Percentiles rank a stretch among this genome's conserved stretches.
phyloP scores from a whole-genome alignment of 257 asterid genomes.

The Datura wrightii region DNA sequence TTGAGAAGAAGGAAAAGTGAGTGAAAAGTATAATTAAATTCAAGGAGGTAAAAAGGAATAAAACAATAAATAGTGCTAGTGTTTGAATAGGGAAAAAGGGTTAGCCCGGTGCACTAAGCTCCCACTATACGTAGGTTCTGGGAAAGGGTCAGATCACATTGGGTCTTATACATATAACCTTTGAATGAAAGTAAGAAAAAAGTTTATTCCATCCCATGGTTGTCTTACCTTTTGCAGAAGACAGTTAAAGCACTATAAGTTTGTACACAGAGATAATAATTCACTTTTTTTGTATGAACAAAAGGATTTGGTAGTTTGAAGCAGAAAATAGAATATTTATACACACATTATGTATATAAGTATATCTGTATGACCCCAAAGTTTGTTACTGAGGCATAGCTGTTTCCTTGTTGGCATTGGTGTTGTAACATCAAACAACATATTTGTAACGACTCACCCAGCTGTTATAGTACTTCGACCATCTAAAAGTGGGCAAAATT shows the following conservation, averaged over 20 bases:
- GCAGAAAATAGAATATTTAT: slow-evolving; percentile 1
- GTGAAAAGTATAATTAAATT: not conserved
- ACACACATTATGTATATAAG: not conserved
- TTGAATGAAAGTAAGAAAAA: slow-evolving; percentile 3
- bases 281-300: not conserved
- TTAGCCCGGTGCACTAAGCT: not conserved
- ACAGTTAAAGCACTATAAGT: slow-evolving; percentile 19
- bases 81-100: not conserved
- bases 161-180: not conserved
- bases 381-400: slow-evolving; percentile 13
- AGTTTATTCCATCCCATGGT: not conserved
- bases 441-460: not conserved
- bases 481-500: too few species aligned
- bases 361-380: not conserved
- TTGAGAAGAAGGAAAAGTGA: not conserved
- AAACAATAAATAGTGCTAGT: slow-evolving; percentile 11
- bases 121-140: too few species aligned
- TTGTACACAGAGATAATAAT: not conserved
- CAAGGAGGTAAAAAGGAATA: not conserved
- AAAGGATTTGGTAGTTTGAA: not conserved
- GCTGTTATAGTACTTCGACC: too few species aligned
- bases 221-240: not conserved
- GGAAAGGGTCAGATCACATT: not conserved
- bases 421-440: not conserved
- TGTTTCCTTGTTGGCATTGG: not conserved